Conservation (phyloP, 768 basidiomycete genomes). For the Pholiota microspora region DNA sequence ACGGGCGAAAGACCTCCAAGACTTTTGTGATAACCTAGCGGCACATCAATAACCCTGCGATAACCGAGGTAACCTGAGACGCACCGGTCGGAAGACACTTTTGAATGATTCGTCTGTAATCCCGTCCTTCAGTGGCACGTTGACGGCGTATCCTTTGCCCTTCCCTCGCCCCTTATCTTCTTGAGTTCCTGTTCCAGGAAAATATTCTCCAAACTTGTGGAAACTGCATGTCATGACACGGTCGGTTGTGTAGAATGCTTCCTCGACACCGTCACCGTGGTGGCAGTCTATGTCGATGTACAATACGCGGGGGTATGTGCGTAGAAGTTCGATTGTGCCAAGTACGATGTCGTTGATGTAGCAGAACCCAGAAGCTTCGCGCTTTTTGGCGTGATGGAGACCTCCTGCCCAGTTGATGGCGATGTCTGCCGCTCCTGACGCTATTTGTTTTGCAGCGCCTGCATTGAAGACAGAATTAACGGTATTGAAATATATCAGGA, state of each 20-base stretch:
- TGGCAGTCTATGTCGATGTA: constrained; percentile 99
- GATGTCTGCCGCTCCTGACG: constrained; percentile 85
- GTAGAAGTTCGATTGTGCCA: constrained; percentile 89
- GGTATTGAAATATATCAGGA: no score
- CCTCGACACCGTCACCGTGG: constrained; percentile 98
- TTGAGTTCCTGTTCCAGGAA: constrained; percentile 84
- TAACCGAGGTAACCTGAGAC: constrained; percentile 26
- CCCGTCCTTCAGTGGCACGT: constrained; percentile 93
- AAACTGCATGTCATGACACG: constrained; percentile 97
- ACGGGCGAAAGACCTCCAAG: constrained; percentile 84
- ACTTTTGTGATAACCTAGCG: constrained; percentile 79
- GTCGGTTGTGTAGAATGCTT: constrained; percentile 97
- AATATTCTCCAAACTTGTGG: constrained; percentile 96
- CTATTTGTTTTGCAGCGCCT: constrained; percentile 82
- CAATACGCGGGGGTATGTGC: constrained; percentile 81
- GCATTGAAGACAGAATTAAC: background rate
- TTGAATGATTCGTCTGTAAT: constrained; percentile 87
- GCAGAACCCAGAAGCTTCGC: constrained; percentile 97
- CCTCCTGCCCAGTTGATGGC: constrained; percentile 98
- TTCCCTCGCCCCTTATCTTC: constrained; percentile 82
- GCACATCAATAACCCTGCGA: background rate
- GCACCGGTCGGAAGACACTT: constrained; percentile 89
- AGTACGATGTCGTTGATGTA: constrained; percentile 99
- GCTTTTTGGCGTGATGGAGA: constrained; percentile 98
- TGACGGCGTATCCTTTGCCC: constrained; percentile 87